Evolutionary conservation across 2,329 filamentous ascomycete genomes (phyloP).

Genomic region (Colletotrichum coccodes): DNA sequence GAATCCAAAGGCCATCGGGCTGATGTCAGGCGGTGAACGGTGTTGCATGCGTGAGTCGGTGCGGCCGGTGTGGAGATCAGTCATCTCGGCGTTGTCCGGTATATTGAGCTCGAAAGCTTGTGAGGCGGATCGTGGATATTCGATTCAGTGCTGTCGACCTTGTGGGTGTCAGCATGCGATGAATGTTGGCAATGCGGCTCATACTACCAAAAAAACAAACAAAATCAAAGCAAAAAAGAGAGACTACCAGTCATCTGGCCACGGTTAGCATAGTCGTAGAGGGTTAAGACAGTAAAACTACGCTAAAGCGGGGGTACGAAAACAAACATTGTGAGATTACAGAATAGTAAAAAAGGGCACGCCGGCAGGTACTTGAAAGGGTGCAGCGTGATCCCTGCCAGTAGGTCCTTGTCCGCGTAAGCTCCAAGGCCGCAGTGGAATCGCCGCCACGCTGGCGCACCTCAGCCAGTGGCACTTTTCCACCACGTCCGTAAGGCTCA

Average conservation of each 20-base stretch:
- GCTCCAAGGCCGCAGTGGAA: conserved; percentile 27
- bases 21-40: not conserved
- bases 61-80: not conserved
- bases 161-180: not conserved
- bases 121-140: not conserved
- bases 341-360: not conserved
- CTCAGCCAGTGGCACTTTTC: not conserved
- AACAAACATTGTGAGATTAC: too few relatives aligned
- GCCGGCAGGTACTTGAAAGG: not conserved
- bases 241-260: too few relatives aligned
- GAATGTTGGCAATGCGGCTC: too few relatives aligned
- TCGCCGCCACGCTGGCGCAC: not conserved
- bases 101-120: not conserved
- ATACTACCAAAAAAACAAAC: too few relatives aligned
- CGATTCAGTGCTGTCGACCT: not conserved
- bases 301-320: too few relatives aligned
- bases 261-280: too few relatives aligned
- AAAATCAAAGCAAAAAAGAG: too few relatives aligned
- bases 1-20: not conserved
- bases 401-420: conserved; percentile 30
- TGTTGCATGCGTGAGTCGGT: not conserved
- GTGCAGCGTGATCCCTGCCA: conserved; percentile 28
- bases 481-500: conserved; percentile 2
- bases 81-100: conserved; percentile 12
- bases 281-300: too few relatives aligned